A percentile compares a stretch with the other conserved stretches of the same genome.
These are phyloP conservation scores for Raffaelea ambrosiae DNA, from an alignment of 2,329 filamentous ascomycete species.

Conservation along the genomic window DNA sequence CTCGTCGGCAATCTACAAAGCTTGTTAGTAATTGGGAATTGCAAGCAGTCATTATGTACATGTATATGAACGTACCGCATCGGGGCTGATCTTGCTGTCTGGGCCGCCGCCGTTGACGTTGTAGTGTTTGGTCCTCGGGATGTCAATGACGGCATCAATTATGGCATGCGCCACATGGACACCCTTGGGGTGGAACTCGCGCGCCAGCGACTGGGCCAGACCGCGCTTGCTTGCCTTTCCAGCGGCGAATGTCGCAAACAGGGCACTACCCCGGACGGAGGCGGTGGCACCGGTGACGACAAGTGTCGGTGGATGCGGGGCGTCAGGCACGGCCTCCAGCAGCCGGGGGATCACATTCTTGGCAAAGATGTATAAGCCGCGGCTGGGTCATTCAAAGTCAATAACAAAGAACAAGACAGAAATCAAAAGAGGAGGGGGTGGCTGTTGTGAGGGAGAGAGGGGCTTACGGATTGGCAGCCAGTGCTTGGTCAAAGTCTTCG, in stretches of 20 bases:
- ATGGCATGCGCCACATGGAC: slow-evolving; percentile 78
- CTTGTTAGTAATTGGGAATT: no score
- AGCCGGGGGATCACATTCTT: slow-evolving; percentile 64
- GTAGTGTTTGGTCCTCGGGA: slow-evolving; percentile 55
- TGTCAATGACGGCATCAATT: slow-evolving; percentile 80
- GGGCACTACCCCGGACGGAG: slow-evolving; percentile 62
- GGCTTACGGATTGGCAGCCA: slow-evolving; percentile 40
- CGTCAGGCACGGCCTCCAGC: slow-evolving; percentile 46
- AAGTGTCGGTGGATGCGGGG: slow-evolving; percentile 63
- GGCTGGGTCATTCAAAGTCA: slow-evolving; percentile 25
- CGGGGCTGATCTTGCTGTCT: slow-evolving; percentile 61
- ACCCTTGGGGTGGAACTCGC: slow-evolving; percentile 77
- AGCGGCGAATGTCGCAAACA: slow-evolving; percentile 63
- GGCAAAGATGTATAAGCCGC: slow-evolving; percentile 69
- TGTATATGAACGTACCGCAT: slow-evolving; percentile 50
- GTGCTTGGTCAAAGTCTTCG: slow-evolving; percentile 39
- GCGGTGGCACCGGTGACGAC: slow-evolving; percentile 86
- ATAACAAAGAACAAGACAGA: neutral
- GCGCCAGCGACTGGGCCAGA: slow-evolving; percentile 64
- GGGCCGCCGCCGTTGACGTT: slow-evolving; percentile 34
- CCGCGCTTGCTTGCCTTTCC: slow-evolving; percentile 75
- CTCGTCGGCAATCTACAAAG: slow-evolving; percentile 65
- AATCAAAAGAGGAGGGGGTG: neutral
- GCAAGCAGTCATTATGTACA: neutral
- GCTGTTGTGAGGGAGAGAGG: neutral